Base-by-base conservation (phyloP, 169 alveolate genomes). In the Plasmodium reichenowi region DNA sequence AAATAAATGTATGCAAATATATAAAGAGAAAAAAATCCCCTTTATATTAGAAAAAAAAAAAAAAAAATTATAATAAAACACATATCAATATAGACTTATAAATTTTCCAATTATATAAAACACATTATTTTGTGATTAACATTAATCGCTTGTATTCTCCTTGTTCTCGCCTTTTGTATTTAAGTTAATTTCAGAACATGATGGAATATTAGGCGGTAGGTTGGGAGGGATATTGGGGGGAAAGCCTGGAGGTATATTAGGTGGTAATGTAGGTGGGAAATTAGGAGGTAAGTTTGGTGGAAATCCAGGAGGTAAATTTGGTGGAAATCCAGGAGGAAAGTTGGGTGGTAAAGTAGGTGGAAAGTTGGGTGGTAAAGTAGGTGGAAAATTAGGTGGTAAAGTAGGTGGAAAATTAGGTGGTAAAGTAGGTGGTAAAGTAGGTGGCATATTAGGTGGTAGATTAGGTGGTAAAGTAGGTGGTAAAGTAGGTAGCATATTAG, bases 401-500 rank as follows among this genome's bases (percentile, higher is more conserved):
- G 32, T 67, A n/a, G 60, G 89, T 8, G 74, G 89, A 15, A 87
- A 59, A 22, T 38, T 64, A 5, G 76, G 74, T 10, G 63, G 76
- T 8, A 64, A n/a, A 32, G 32, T 67, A 13, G 78, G 94, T 64
- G 76, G 86, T 17, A 91, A 80, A 43, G 29, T 88, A 52, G 68
- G 92, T 24, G 88, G 94, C 45, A 91, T 22, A n/a, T 60, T 73
- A 3, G 95, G 96, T 0, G 95, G 94, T 78, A 92, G 48, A 50
- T 75, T 90, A 8, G 86, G 85, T 7, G 93, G 94, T 13, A 83
- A 22, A 20, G 52, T 52, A 26, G 91, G 80, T 8, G 89, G 71
- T 13, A 88, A 38, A 58, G 75, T 86, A 7, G 87, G 91, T 8
- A 93, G 94, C 0, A 75, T 1, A 48, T 75, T 74, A 0, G 87